Conservation (phyloP, 805 yeast species). For the Sugiyamaella floridensis region DNA sequence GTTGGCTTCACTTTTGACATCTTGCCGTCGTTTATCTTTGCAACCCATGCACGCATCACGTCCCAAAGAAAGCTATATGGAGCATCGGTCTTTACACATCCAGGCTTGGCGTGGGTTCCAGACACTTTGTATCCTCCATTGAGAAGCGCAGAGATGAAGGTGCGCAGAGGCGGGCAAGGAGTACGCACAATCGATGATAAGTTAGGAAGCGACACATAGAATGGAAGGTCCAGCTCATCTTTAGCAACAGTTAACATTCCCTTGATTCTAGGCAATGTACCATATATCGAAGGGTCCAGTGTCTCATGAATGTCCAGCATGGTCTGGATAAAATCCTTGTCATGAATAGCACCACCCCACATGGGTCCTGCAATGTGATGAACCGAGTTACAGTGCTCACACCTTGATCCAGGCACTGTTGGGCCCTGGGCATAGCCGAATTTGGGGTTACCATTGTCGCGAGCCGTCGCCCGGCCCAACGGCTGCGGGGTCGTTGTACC, state of each 20-base stretch:
- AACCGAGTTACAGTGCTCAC: conserved; percentile 62
- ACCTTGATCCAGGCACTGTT: conserved; percentile 41
- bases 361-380: conserved; percentile 91
- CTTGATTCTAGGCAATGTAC: conserved; percentile 74
- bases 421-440: conserved; percentile 59
- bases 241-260: conserved; percentile 88
- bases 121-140: conserved; percentile 78
- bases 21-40: conserved; percentile 30
- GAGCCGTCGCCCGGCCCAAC: conserved; percentile 50
- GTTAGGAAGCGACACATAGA: conserved; percentile 76
- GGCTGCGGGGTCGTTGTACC: conserved; percentile 64
- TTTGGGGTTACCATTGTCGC: conserved; percentile 9
- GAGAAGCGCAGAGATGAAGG: conserved; percentile 71
- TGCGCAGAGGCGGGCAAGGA: conserved; percentile 73
- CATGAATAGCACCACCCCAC: conserved; percentile 84
- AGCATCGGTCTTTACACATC: conserved; percentile 84
- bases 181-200: conserved; percentile 69
- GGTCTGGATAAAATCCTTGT: conserved; percentile 55
- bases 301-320: conserved; percentile 49
- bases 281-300: conserved; percentile 53
- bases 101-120: conserved; percentile 81
- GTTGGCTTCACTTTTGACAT: conserved; percentile 24
- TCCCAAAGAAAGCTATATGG: conserved; percentile 76
- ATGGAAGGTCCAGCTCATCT: conserved; percentile 62
- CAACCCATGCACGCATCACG: conserved; percentile 57